Conservation (phyloP, 345 rosid species). For the Moricandia moricandioides region DNA sequence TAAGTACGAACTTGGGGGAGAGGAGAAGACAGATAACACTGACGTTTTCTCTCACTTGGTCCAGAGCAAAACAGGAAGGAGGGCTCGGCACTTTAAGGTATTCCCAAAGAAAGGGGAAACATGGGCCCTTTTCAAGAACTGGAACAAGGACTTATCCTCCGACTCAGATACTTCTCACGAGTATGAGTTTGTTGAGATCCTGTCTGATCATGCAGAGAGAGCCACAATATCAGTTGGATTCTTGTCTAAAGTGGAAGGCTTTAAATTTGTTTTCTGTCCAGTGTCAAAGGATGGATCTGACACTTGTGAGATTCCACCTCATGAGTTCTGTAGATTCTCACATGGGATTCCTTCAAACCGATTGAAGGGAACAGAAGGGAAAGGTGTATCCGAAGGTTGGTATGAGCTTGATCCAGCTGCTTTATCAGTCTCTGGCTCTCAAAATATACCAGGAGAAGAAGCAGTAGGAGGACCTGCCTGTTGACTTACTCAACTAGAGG, state of each 20-base stretch:
- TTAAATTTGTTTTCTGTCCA: slow-evolving; percentile 53
- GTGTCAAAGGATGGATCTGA: slow-evolving; percentile 29
- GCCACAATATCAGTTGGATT: slow-evolving; percentile 52
- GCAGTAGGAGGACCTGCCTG: slow-evolving; percentile 18
- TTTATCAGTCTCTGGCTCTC: slow-evolving; percentile 43
- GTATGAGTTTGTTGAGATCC: slow-evolving; percentile 66
- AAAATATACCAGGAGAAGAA: slow-evolving; percentile 2
- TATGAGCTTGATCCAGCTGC: slow-evolving; percentile 83
- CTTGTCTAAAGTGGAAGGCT: slow-evolving; percentile 70
- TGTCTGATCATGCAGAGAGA: slow-evolving; percentile 48
- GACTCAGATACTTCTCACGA: slow-evolving; percentile 47
- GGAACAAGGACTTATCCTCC: slow-evolving; percentile 52
- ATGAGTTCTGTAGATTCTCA: slow-evolving; percentile 63
- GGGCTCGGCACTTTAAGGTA: slow-evolving; percentile 38
- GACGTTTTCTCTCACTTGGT: slow-evolving; percentile 69
- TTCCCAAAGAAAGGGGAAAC: slow-evolving; percentile 76
- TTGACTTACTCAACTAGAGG: slow-evolving; percentile 13
- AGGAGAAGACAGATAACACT: slow-evolving; percentile 32
- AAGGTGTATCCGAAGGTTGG: slow-evolving; percentile 61
- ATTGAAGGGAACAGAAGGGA: slow-evolving; percentile 69
- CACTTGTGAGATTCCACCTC: slow-evolving; percentile 39
- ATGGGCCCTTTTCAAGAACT: slow-evolving; percentile 82
- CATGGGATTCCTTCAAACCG: slow-evolving; percentile 62
- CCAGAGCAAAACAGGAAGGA: slow-evolving; percentile 26
- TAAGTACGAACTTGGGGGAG: slow-evolving; percentile 40